Conservation (phyloP, 2,329 filamentous ascomycete species). For the Orbilia ellipsospora region DNA sequence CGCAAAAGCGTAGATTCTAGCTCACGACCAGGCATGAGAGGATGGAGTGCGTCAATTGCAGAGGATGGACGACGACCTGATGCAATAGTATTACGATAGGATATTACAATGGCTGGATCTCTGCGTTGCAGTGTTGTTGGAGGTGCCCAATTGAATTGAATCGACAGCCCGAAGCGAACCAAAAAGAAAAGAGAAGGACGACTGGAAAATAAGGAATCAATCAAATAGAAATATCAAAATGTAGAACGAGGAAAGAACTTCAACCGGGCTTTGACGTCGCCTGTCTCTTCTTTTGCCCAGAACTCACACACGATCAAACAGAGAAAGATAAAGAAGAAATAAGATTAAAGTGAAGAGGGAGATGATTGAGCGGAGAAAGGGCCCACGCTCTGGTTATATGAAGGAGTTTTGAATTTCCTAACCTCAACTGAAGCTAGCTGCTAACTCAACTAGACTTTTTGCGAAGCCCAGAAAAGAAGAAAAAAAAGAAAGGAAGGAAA, state of each 20-base stretch:
- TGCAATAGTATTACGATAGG: neutral
- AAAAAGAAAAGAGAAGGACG: neutral
- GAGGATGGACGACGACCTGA: neutral
- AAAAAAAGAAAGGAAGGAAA: slow-evolving; percentile 21
- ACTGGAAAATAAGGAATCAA: slow-evolving; percentile 17
- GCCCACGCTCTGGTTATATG: slow-evolving; percentile 1
- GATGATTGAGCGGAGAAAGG: neutral
- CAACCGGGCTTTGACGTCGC: slow-evolving; percentile 25
- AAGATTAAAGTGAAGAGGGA: neutral
- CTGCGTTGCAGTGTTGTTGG: slow-evolving; percentile 53
- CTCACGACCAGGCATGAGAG: slow-evolving; percentile 49
- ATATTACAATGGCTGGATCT: neutral
- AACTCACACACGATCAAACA: neutral
- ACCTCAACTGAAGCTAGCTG: neutral
- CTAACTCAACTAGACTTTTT: neutral
- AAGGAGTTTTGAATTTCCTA: neutral
- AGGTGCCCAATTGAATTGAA: slow-evolving; percentile 28
- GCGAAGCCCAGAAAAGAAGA: slow-evolving; percentile 7
- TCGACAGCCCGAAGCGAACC: neutral
- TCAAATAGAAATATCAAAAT: no score
- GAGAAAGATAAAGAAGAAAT: slow-evolving; percentile 3
- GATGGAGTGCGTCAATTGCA: neutral
- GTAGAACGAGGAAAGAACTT: neutral
- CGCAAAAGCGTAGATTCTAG: slow-evolving; percentile 20
- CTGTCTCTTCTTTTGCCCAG: slow-evolving; percentile 11